Evolutionary conservation across 1,139 yeast genomes (phyloP).

Genomic region (Eremothecium sinecaudum): DNA sequence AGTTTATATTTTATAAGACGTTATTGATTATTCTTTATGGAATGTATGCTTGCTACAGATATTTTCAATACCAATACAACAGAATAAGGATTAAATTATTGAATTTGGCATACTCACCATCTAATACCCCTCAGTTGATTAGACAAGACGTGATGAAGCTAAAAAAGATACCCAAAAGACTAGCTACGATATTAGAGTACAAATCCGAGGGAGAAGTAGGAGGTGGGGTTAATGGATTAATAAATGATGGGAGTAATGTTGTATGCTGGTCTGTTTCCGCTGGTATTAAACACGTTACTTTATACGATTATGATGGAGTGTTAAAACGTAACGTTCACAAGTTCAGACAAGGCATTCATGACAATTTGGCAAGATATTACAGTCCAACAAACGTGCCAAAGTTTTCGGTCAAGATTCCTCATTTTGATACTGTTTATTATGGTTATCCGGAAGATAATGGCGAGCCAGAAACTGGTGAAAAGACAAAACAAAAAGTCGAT

Average conservation of each 20-base stretch:
- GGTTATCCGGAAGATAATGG: constrained; percentile 36
- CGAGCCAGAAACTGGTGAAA: constrained; percentile 21
- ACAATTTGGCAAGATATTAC: constrained; percentile 61
- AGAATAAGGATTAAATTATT: constrained; percentile 48
- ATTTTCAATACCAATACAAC: constrained; percentile 45
- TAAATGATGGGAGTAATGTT: constrained; percentile 67
- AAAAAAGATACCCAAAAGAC: constrained; percentile 63
- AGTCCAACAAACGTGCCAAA: constrained; percentile 63
- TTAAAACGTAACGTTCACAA: constrained; percentile 48
- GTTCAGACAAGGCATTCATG: constrained; percentile 48
- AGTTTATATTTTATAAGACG: constrained; percentile 32
- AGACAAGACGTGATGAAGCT: constrained; percentile 71
- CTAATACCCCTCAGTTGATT: constrained; percentile 77
- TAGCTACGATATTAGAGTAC: constrained; percentile 64
- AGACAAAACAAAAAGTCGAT: constrained; percentile 34
- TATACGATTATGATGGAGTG: constrained; percentile 75
- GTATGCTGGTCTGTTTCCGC: constrained; percentile 83
- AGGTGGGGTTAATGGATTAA: constrained; percentile 78
- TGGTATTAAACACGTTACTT: constrained; percentile 60
- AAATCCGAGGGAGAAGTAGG: constrained; percentile 73
- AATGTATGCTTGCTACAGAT: constrained; percentile 46
- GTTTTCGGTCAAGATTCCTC: constrained; percentile 53
- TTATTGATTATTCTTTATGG: constrained; percentile 47
- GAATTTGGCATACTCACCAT: constrained; percentile 65
- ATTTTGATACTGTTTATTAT: constrained; percentile 41